A percentile compares a stretch with the other conserved stretches of the same genome.
Evolutionary conservation across 306 rosid genomes (phyloP).

Genomic region (Prosopis cineraria): DNA sequence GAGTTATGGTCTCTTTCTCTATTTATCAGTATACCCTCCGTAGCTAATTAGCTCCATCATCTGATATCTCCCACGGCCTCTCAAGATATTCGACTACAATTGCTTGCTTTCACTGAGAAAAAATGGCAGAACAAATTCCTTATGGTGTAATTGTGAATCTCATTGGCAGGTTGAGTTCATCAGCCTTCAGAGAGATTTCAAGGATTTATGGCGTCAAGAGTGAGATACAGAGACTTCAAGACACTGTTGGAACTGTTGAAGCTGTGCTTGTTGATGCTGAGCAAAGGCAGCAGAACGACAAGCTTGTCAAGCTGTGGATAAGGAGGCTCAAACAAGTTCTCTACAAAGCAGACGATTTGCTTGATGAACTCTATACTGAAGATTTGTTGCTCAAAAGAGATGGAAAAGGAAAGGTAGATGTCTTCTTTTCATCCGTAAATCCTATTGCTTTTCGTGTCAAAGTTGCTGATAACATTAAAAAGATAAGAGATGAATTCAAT

Average conservation of each 20-base stretch:
- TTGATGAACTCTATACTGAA: not conserved
- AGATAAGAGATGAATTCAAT: not conserved
- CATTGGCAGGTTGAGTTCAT: not conserved
- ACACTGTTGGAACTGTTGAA: not conserved
- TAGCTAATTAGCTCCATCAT: no score
- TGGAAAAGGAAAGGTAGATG: not conserved
- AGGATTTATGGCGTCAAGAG: not conserved
- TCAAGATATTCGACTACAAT: no score
- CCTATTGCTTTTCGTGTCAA: not conserved
- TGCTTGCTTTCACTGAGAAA: no score
- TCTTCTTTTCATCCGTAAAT: slow-evolving; percentile 1
- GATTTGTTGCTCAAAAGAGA: not conserved
- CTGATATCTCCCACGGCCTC: no score
- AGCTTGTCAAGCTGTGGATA: not conserved
- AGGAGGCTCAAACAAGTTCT: not conserved
- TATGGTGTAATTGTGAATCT: not conserved
- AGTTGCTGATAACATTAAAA: not conserved
- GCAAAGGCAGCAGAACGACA: not conserved
- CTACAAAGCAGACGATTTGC: not conserved
- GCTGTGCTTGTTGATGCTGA: not conserved
- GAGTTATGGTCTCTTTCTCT: no score
- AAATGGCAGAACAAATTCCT: not conserved
- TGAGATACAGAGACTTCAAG: not conserved
- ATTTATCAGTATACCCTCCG: no score
- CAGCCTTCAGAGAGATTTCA: not conserved